Percentiles rank a stretch among this genome's conserved stretches.
These are phyloP conservation scores for Cladosporium sp. DNA, from an alignment of 2,329 filamentous ascomycete genomes.

Conservation along the genomic window DNA sequence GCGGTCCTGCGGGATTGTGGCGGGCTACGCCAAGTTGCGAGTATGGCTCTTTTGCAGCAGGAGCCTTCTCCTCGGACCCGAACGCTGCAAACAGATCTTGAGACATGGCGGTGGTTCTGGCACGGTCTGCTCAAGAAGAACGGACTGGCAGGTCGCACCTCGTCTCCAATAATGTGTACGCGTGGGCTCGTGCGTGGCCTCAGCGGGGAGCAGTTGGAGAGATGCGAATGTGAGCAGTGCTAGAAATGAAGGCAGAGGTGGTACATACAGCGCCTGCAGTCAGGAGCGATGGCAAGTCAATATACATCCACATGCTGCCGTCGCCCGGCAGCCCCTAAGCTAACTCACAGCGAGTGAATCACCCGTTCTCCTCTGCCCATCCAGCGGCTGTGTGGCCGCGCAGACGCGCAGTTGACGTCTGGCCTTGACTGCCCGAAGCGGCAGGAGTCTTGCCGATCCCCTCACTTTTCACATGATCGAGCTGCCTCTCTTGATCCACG, in stretches of 20 bases:
- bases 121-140: background rate
- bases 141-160: background rate
- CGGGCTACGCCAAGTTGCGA: background rate
- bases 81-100: conserved; percentile 53
- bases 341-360: background rate
- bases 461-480: conserved; percentile 9
- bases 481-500: background rate
- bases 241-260: background rate
- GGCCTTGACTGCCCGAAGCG: background rate
- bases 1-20: conserved; percentile 6
- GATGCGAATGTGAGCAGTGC: background rate
- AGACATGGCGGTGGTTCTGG: conserved; percentile 39
- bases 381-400: background rate
- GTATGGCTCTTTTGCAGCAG: conserved; percentile 28
- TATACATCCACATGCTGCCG: no score
- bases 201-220: background rate
- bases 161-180: background rate
- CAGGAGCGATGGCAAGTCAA: no score
- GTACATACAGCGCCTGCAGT: no score
- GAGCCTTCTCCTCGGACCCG: conserved; percentile 18
- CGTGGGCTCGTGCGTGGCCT: conserved; percentile 8
- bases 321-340: background rate
- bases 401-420: background rate
- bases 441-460: conserved; percentile 4
- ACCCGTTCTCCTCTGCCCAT: background rate